Percentiles rank a stretch among this genome's conserved stretches.
phyloP scores from a whole-genome alignment of 148 eudicot genomes.

The Talinum fruticosum region DNA sequence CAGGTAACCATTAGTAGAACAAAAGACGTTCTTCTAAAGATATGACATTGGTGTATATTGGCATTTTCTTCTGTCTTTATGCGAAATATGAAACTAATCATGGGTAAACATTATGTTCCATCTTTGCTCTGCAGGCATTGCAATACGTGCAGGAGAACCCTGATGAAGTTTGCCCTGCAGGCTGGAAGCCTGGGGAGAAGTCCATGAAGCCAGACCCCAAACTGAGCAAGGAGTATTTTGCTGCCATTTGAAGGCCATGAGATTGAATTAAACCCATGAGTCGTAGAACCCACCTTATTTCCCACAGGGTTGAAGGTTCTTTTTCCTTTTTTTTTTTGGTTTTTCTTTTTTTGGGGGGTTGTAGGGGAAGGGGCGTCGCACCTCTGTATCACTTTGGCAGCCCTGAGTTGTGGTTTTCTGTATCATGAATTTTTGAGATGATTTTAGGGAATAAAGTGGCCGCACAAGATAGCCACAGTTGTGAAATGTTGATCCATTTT shows the following conservation, averaged over 20 bases:
- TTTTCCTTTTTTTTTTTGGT: too few relatives aligned
- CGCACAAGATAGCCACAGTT: not conserved
- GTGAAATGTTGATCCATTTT: not conserved
- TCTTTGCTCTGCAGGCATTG: slow-evolving; percentile 62
- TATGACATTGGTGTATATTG: not conserved
- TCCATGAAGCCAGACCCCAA: slow-evolving; percentile 96
- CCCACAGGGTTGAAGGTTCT: not conserved
- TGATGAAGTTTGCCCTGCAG: slow-evolving; percentile 97
- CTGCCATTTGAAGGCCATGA: slow-evolving; percentile 49
- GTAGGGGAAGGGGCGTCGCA: not conserved
- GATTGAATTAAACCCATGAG: not conserved
- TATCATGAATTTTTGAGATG: slow-evolving; percentile 22
- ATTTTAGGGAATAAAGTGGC: slow-evolving; percentile 17
- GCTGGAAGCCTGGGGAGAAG: slow-evolving; percentile 98
- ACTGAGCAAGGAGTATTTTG: slow-evolving; percentile 88
- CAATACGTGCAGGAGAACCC: slow-evolving; percentile 93
- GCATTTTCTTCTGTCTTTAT: not conserved
- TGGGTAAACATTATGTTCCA: not conserved
- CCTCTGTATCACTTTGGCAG: slow-evolving; percentile 5
- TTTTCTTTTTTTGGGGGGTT: too few relatives aligned
- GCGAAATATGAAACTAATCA: not conserved
- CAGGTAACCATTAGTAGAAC: slow-evolving; percentile 48
- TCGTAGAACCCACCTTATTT: not conserved
- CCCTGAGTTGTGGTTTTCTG: slow-evolving; percentile 8
- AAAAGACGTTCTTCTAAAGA: not conserved